Base-by-base conservation (phyloP, 208 protist genomes). In the Acanthamoeba lenticulata region DNA sequence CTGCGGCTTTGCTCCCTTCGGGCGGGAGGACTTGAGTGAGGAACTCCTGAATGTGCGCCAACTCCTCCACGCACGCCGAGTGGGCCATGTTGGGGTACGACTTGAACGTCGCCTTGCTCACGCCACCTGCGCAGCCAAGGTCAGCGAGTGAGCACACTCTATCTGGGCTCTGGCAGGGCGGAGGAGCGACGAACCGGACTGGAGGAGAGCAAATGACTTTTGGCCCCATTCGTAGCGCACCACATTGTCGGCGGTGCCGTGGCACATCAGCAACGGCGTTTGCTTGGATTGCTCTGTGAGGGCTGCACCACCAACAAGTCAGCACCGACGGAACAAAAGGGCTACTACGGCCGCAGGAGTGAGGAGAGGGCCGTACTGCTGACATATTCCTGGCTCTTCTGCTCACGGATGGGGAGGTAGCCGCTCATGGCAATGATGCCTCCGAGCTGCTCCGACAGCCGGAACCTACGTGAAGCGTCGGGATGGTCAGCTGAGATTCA, bases 221-320 rank as follows among this genome's bases (percentile, higher is more conserved):
- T 86, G 36, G 44, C 77, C 77, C 77, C 77, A 86, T 42, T 86
- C 77, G 47, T 86, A 86, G 44, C 40, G 77, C 47, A 86, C 77
- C 2, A 86, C 77, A 27, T 57, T 57, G 34, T 86, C 77, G 40
- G 77, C 77, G 0, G 47, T 47, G 36, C 77, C 77, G 34, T 86
- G 77, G 77, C 77, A 86, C 77, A 86, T 86, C 36, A 86, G 47
- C 77, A 86, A 29, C 27, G 77, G 77, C 34, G 47, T 86, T 21
- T 86, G 40, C 47, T 86, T 86, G 2, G 65, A n/a, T 13, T 36
- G 6, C 1, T 47, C 42, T 2, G 47, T 40, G 24, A 86, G 34
- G 13, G 44, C 40, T 86, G 13, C 29, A 19, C 42, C 24, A 47
- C 11, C 3, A 40, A n/a, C 15, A 81, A 42, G 7, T 21, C 9